Evolutionary conservation across 2,329 filamentous ascomycete genomes (phyloP), one percentile per base, ranked within the genome.

Genomic region (Tolypocladium sp.): DNA sequence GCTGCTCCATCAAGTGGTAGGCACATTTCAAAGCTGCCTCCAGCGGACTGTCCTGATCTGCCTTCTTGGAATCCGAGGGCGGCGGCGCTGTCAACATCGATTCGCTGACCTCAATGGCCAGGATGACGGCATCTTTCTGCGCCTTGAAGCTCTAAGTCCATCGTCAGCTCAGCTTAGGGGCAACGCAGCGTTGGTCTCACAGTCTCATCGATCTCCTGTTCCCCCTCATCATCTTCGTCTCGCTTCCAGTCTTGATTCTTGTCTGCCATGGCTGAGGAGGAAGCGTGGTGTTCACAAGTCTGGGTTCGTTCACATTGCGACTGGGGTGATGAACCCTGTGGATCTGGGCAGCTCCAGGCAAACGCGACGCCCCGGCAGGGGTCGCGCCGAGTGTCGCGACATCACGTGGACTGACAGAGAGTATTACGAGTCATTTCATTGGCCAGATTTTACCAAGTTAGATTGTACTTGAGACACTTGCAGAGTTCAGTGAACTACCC

Each of bases 111-210:
- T 97, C 89, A 67, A 99, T 96, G 17, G 92, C 93, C 71, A 99
- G 93, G 30, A 99, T 81, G n/a, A 97, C 84, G n/a, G 94, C 94
- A 85, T 99, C 94, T 76, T 96, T 97, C 70, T 92, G 88, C 1
- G 88, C 82, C 77, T 92, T 95, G 78, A 94, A 99, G 73, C 86
- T 87, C 91, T 93, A 66, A 13, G 20, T 12, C 7, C 4, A 30
- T 20, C 55, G 58, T 61, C 33, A 60, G 57, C 25, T 42, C 13
- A 17, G n/a, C 35, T 9, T n/a, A 12, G 49, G 27, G 20, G 35
- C 27, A 12, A 4, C 9, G 20, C 49, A n/a, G 27, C 46, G 27
- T 17, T 15, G 15, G 35, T 13, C 77, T 66, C 74, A 87, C 84
- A 52, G 78, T 79, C 66, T 91, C 88, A 62, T 89, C 86, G 60